These are phyloP conservation scores for Termitomyces sp. DNA, from an alignment of 768 basidiomycete genomes.

Conservation along the genomic window DNA sequence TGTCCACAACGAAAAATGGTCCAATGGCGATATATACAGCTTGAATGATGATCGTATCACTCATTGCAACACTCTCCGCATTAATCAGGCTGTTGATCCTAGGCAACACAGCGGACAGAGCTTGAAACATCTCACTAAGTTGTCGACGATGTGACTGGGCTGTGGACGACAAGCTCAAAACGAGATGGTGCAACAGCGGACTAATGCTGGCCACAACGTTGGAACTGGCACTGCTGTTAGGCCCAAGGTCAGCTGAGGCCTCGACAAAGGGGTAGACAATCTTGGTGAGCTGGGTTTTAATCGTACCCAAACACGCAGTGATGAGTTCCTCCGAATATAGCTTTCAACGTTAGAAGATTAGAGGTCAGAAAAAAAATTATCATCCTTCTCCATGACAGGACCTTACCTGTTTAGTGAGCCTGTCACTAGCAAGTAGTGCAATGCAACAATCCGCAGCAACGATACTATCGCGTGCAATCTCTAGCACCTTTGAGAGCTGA, in stretches of 20 bases:
- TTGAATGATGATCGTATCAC: slow-evolving; percentile 87
- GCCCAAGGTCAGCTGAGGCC: slow-evolving; percentile 37
- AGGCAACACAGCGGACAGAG: slow-evolving; percentile 64
- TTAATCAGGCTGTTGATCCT: slow-evolving; percentile 70
- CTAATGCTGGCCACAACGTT: slow-evolving; percentile 27
- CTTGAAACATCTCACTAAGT: slow-evolving; percentile 68
- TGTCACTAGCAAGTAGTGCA: slow-evolving; percentile 69
- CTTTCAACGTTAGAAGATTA: slow-evolving; percentile 27
- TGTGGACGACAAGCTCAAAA: slow-evolving; percentile 32
- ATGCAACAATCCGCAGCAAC: slow-evolving; percentile 82
- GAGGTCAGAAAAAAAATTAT: background rate
- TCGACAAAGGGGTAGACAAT: slow-evolving; percentile 87
- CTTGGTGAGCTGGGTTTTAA: slow-evolving; percentile 77
- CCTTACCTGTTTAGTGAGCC: slow-evolving; percentile 78
- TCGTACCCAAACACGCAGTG: slow-evolving; percentile 62
- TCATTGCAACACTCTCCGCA: slow-evolving; percentile 71
- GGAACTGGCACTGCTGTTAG: slow-evolving; percentile 18
- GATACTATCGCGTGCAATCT: slow-evolving; percentile 66
- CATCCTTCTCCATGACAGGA: too few species aligned
- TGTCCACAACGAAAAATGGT: slow-evolving; percentile 88
- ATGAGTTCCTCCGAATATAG: slow-evolving; percentile 95
- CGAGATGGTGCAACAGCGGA: slow-evolving; percentile 47
- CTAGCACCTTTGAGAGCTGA: slow-evolving; percentile 44
- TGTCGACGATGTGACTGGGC: slow-evolving; percentile 36
- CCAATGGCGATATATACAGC: slow-evolving; percentile 91